Conservation (phyloP, 768 basidiomycete genomes). For the Pleurotus platypus region DNA sequence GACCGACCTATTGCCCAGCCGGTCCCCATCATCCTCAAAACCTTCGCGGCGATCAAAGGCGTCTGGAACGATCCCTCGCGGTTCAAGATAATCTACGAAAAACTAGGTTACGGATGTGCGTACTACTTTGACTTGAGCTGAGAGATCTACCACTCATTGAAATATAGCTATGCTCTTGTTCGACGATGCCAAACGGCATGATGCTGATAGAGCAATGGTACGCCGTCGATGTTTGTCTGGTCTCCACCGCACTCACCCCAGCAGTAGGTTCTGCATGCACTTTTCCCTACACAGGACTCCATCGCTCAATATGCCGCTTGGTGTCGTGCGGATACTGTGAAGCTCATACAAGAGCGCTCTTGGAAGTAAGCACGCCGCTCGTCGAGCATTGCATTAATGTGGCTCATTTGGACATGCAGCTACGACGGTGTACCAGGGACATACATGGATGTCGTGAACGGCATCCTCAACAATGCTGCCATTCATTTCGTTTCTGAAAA, state of each 20-base stretch:
- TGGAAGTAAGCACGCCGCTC: not conserved
- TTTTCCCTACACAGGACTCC: slow-evolving; percentile 32
- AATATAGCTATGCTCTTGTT: slow-evolving; percentile 27
- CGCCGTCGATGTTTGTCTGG: not conserved
- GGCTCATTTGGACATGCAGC: slow-evolving; percentile 5
- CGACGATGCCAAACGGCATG: slow-evolving; percentile 31
- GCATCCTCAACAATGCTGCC: slow-evolving; percentile 42
- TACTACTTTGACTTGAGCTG: not conserved
- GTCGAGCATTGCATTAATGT: too few species aligned
- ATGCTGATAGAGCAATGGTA: slow-evolving; percentile 24
- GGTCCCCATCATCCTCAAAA: slow-evolving; percentile 25
- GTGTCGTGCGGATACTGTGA: slow-evolving; percentile 22
- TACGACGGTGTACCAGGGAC: slow-evolving; percentile 29
- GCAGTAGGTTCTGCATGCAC: slow-evolving; percentile 23
- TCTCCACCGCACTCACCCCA: not conserved
- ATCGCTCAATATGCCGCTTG: slow-evolving; percentile 23
- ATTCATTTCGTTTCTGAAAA: slow-evolving; percentile 37
- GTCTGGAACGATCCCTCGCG: slow-evolving; percentile 28
- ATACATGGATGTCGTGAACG: slow-evolving; percentile 45
- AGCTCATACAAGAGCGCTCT: slow-evolving; percentile 27
- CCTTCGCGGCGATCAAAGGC: slow-evolving; percentile 28
- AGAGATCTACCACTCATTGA: not conserved
- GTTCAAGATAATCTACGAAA: slow-evolving; percentile 35
- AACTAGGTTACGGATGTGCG: slow-evolving; percentile 32
- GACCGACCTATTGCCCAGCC: slow-evolving; percentile 15